Evolutionary conservation across 129 eudicot species (phyloP).

Genomic region (Gnaphalium uliginosum): DNA sequence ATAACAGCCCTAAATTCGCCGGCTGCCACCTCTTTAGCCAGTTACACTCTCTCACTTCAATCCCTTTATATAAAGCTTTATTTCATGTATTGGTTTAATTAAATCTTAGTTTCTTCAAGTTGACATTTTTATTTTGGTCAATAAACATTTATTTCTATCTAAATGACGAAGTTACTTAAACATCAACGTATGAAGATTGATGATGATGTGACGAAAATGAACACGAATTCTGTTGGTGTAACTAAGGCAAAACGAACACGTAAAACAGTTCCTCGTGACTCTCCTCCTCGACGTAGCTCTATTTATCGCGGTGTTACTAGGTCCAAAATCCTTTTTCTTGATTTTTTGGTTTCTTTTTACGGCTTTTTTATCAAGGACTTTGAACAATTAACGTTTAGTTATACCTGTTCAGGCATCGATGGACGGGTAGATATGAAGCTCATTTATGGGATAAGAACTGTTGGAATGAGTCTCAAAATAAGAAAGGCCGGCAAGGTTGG

Average conservation of each 20-base stretch:
- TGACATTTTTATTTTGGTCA: slow-evolving; percentile 11
- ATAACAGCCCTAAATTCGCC: slow-evolving; percentile 39
- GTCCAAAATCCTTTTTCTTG: slow-evolving; percentile 21
- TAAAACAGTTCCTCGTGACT: slow-evolving; percentile 73
- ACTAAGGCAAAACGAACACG: slow-evolving; percentile 62
- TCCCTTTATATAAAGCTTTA: slow-evolving; percentile 42
- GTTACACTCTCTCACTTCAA: not conserved
- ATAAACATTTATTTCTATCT: not conserved
- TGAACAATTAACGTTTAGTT: not conserved
- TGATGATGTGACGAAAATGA: slow-evolving; percentile 30
- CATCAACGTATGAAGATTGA: slow-evolving; percentile 43
- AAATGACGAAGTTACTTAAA: slow-evolving; percentile 58
- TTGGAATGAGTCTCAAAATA: slow-evolving; percentile 87
- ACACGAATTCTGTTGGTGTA: slow-evolving; percentile 31
- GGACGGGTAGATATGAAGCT: slow-evolving; percentile 92
- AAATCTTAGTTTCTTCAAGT: slow-evolving; percentile 18
- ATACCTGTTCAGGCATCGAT: slow-evolving; percentile 55
- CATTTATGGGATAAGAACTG: slow-evolving; percentile 87
- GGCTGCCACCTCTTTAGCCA: slow-evolving; percentile 51
- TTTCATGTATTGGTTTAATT: slow-evolving; percentile 41
- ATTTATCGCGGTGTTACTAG: slow-evolving; percentile 87
- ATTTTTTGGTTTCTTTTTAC: not conserved
- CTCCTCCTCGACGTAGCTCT: slow-evolving; percentile 83
- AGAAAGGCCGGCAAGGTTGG: slow-evolving; percentile 90
- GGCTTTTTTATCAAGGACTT: not conserved